A percentile compares a stretch with the other conserved stretches of the same genome.
Conservation (phyloP, 495 filamentous ascomycete genomes). For the Neurospora sp. region DNA sequence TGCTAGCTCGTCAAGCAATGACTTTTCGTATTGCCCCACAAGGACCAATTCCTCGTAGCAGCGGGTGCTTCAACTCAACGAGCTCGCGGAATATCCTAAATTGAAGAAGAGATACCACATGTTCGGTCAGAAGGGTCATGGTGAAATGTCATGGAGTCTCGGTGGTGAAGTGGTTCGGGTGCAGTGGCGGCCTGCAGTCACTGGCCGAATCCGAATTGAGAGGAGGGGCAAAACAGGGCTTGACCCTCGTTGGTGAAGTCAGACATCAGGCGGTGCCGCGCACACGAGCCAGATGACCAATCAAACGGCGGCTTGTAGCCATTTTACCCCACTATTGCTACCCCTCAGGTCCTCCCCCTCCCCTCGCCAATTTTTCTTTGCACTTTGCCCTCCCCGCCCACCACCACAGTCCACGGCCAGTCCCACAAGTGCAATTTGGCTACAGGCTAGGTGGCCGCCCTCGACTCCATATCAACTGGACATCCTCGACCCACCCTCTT, state of each 20-base stretch:
- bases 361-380: slow-evolving; percentile 8
- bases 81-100: not conserved
- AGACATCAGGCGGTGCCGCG: slow-evolving; percentile 16
- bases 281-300: slow-evolving; percentile 16
- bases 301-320: slow-evolving; percentile 11
- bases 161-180: not conserved
- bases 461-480: not conserved
- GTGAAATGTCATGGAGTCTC: not conserved
- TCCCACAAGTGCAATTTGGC: slow-evolving; percentile 15
- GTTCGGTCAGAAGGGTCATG: not conserved
- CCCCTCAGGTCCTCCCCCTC: slow-evolving; percentile 14
- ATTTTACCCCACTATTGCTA: slow-evolving; percentile 20
- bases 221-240: slow-evolving; percentile 28
- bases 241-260: slow-evolving; percentile 21
- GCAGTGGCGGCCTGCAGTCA: not conserved
- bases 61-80: not conserved
- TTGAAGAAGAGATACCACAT: not conserved
- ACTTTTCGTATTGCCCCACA: not conserved
- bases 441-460: slow-evolving; percentile 13
- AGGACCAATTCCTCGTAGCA: not conserved
- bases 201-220: not conserved
- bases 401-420: not conserved
- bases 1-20: not conserved
- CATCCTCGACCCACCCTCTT: not conserved
- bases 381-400: slow-evolving; percentile 12